Percentiles rank a stretch among this genome's conserved stretches.
Evolutionary conservation across 192 early-diverging fungal genomes (phyloP).

Genomic region (Coemansia asiatica): DNA sequence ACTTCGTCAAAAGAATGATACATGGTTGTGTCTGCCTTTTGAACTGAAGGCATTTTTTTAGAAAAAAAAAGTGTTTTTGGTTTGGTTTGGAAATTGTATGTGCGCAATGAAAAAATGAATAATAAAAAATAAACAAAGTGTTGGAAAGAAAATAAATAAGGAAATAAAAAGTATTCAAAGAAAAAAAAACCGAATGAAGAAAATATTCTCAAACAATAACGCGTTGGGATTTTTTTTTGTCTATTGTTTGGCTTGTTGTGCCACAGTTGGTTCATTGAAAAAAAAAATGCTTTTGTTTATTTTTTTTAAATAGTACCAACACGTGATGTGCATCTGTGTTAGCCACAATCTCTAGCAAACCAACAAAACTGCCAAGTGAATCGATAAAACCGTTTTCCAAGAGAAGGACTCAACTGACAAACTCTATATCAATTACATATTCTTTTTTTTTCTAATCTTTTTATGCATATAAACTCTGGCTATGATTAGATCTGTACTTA

Average conservation of each 20-base stretch:
- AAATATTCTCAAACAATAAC: neutral
- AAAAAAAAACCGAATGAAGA: too few species aligned
- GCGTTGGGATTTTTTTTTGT: too few species aligned
- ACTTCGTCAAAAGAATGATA: neutral
- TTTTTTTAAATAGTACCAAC: neutral
- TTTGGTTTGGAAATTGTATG: too few species aligned
- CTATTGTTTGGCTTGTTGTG: too few species aligned
- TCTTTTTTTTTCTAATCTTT: neutral
- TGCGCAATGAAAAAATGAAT: neutral
- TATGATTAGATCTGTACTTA: slow-evolving; percentile 96
- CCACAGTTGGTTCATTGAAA: too few species aligned
- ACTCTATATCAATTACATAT: neutral
- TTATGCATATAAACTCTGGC: neutral
- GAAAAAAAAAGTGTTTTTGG: slow-evolving; percentile 3
- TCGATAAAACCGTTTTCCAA: too few species aligned
- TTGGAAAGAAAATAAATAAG: neutral
- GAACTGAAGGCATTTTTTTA: too few species aligned
- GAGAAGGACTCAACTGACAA: too few species aligned
- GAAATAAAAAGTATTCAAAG: neutral
- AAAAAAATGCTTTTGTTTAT: too few species aligned
- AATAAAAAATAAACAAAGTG: neutral
- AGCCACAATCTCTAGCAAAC: neutral
- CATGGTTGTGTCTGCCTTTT: too few species aligned
- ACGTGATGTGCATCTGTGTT: neutral
- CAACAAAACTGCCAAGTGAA: too few species aligned